These are phyloP conservation scores for Russula sp. DNA, from an alignment of 768 basidiomycete genomes.

Conservation along the genomic window DNA sequence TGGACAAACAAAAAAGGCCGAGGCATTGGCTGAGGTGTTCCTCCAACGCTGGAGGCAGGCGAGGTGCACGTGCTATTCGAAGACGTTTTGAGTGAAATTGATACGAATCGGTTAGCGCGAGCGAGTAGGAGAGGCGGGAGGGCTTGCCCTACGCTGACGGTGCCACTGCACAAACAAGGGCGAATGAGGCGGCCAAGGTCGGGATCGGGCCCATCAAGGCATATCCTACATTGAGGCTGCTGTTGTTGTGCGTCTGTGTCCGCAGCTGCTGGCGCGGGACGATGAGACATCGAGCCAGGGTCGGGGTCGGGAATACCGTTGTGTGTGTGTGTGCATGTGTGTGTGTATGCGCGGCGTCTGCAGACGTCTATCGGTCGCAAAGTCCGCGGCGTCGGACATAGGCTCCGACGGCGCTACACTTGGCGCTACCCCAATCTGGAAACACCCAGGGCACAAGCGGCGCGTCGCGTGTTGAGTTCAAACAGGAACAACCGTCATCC, in stretches of 20 bases:
- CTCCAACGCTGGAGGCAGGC: constrained; percentile 74
- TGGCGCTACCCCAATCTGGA: not conserved
- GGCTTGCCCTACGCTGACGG: constrained; percentile 49
- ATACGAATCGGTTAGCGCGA: constrained; percentile 14
- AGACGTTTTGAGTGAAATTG: not conserved
- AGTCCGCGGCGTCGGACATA: not conserved
- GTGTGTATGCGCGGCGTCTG: not conserved
- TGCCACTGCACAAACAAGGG: constrained; percentile 74
- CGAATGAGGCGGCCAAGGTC: constrained; percentile 71
- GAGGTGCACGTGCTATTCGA: constrained; percentile 64
- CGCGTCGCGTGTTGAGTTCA: not conserved
- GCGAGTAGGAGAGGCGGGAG: not conserved
- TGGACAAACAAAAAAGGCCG: constrained; percentile 71
- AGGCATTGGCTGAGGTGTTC: constrained; percentile 48
- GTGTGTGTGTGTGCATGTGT: not conserved
- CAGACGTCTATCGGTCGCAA: not conserved
- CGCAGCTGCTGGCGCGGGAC: not conserved
- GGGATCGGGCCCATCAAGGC: constrained; percentile 60
- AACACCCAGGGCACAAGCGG: not conserved
- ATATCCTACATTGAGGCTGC: constrained; percentile 79
- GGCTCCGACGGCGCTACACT: not conserved
- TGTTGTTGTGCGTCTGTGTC: constrained; percentile 26
- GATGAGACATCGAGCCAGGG: not conserved
- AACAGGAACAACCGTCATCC: not conserved
- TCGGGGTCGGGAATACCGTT: not conserved